These are phyloP conservation scores for Diaporthe citriasiana DNA, from an alignment of 2,329 filamentous ascomycete genomes.

Conservation along the genomic window DNA sequence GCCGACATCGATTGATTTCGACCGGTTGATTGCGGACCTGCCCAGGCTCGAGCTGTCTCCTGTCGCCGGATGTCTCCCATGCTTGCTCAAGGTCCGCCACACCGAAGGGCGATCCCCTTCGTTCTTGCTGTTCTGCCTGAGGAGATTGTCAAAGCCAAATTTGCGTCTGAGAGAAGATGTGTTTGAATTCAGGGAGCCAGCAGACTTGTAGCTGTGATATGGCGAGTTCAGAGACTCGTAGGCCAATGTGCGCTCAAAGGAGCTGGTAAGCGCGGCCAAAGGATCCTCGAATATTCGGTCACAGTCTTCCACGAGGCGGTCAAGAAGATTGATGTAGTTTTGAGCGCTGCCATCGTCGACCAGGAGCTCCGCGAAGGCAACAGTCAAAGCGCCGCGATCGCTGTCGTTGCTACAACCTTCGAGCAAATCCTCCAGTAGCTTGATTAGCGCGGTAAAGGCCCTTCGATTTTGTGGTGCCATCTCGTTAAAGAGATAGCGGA, in stretches of 20 bases:
- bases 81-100: constrained; percentile 90
- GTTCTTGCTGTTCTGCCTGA: constrained; percentile 84
- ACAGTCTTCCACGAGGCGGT: constrained; percentile 90
- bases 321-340: constrained; percentile 88
- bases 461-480: constrained; percentile 80
- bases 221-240: constrained; percentile 74
- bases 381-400: constrained; percentile 88
- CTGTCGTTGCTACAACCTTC: constrained; percentile 93
- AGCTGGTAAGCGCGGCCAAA: constrained; percentile 54
- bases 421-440: constrained; percentile 86
- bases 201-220: constrained; percentile 70
- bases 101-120: constrained; percentile 81
- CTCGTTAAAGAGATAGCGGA: constrained; percentile 73
- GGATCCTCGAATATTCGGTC: constrained; percentile 86
- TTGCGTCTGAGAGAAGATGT: constrained; percentile 87
- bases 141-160: constrained; percentile 83
- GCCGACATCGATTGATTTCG: constrained; percentile 83
- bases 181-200: constrained; percentile 86
- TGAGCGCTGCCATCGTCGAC: constrained; percentile 83
- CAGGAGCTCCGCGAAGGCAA: constrained; percentile 89
- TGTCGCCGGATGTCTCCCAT: constrained; percentile 71
- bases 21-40: constrained; percentile 76
- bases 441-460: constrained; percentile 86
- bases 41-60: constrained; percentile 76
- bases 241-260: constrained; percentile 58